A percentile compares a stretch with the other conserved stretches of the same genome.
Conservation (phyloP, 768 basidiomycete genomes). For the Termitomyces sp. region DNA sequence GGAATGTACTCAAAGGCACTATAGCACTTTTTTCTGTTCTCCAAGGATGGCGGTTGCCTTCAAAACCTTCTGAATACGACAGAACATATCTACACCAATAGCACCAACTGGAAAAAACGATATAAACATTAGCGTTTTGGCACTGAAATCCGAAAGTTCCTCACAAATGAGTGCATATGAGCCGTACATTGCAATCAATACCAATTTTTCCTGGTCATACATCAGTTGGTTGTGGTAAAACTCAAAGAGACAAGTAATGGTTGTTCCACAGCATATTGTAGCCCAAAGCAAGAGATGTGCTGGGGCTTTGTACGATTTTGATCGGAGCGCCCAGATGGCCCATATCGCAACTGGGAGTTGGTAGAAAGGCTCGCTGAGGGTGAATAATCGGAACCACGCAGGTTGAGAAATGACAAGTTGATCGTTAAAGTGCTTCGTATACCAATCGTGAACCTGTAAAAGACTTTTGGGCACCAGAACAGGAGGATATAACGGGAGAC, state of each 20-base stretch:
- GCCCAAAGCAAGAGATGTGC: conserved; percentile 15
- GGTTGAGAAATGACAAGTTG: conserved; percentile 17
- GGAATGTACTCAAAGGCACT: background rate
- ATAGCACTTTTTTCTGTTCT: conserved; percentile 2
- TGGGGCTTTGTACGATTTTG: conserved; percentile 15
- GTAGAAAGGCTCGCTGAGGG: conserved; percentile 15
- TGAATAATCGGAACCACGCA: conserved; percentile 18
- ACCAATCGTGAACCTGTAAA: conserved; percentile 14
- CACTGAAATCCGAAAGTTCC: background rate
- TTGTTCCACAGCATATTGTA: conserved; percentile 13
- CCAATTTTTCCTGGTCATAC: conserved; percentile 12
- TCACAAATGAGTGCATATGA: conserved; percentile 15
- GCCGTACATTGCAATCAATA: conserved; percentile 14
- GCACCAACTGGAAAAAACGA: conserved; percentile 6
- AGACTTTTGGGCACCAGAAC: conserved; percentile 11
- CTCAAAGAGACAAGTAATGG: conserved; percentile 16
- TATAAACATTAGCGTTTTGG: background rate
- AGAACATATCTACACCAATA: conserved; percentile 17
- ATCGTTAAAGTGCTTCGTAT: conserved; percentile 15
- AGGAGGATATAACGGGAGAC: conserved; percentile 14
- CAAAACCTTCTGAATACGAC: conserved; percentile 13
- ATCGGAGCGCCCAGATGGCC: conserved; percentile 15
- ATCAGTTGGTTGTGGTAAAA: conserved; percentile 17
- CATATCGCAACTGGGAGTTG: conserved; percentile 17
- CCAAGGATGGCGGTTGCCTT: conserved; percentile 1